Evolutionary conservation across 225 moss, liverwort and hornwort genomes (phyloP), one percentile per base, ranked within the genome.

Genomic region (Bryoerythrophyllum caledonicum): DNA sequence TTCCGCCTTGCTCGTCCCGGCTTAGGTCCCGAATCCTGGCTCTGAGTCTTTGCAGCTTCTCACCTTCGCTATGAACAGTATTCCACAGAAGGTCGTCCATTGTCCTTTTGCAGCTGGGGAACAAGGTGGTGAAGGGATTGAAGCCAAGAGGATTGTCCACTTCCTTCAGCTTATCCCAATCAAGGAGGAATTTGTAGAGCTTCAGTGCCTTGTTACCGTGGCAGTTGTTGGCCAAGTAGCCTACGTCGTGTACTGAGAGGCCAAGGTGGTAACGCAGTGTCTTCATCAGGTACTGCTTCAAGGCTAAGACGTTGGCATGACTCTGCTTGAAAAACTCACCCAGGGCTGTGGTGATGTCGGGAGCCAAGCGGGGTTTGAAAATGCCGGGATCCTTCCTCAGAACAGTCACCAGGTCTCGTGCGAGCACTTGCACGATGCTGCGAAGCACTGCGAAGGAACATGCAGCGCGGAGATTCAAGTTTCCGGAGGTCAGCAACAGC

Each of bases 211-310:
- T 68, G 62, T 52, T 65, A 10, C 6, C 19, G 68, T 32, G 53
- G 73, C 76, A 85, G 37, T 68, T 53, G 24, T 60, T 72, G 26
- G 79, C 75, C 73, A 82, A 76, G 82, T 73, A 27, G 54, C 76
- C 79, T 37, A 85, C 7, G 48, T 28, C 62, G 59, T 82, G 82
- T 24, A 82, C 60, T 54, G 82, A 79, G 60, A 85, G 17, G 58
- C 55, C 76, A 21, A 46, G 41, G 63, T 85, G 82, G 63, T 72
- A 75, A 63, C 79, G 79, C 63, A 85, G 68, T 3, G 73, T 82
- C 72, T 85, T 85, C 76, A 85, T 75, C 69, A 85, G 44, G 72
- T 82, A 85, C 17, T 82, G 82, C 54, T 82, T 82, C 71, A 78
- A 75, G 68, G 85, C 79, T 32, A 55, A 52, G 53, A 82, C 85